phyloP scores from a whole-genome alignment of 2,329 filamentous ascomycete species.

The Fusarium illudens region DNA sequence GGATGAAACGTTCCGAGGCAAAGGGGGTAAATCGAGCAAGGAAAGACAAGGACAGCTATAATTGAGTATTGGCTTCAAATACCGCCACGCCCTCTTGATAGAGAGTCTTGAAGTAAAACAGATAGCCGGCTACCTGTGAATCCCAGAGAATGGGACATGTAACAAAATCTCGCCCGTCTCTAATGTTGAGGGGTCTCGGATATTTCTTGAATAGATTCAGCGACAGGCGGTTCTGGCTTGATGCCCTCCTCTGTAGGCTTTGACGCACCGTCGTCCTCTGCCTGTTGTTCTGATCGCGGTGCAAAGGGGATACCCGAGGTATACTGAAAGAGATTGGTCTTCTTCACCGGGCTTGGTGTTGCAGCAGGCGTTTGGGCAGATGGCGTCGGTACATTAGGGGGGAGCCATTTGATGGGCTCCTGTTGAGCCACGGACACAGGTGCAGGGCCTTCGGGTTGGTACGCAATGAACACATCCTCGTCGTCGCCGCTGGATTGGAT shows the following conservation, averaged over 20 bases:
- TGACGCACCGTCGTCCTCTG: background rate
- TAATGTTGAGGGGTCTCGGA: conserved; percentile 11
- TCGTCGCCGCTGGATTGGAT: conserved; percentile 39
- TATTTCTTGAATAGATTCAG: conserved; percentile 5
- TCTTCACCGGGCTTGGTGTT: conserved; percentile 50
- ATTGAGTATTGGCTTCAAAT: conserved; percentile 12
- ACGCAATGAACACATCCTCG: conserved; percentile 59
- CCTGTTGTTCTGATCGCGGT: conserved; percentile 35
- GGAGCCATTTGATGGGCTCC: conserved; percentile 60
- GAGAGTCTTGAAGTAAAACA: conserved; percentile 3
- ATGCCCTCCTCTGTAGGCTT: background rate
- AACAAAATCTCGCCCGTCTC: background rate
- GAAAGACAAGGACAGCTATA: conserved; percentile 20
- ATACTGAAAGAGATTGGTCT: conserved; percentile 48
- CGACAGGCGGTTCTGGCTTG: background rate
- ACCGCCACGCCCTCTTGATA: conserved; percentile 4
- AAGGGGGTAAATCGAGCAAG: conserved; percentile 4
- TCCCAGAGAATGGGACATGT: background rate
- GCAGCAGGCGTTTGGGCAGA: conserved; percentile 45
- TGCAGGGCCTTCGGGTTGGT: conserved; percentile 63
- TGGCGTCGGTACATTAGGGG: conserved; percentile 55
- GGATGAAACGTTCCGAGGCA: conserved; percentile 4
- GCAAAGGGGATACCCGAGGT: conserved; percentile 61
- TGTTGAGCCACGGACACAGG: conserved; percentile 50
- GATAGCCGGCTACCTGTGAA: conserved; percentile 11